Base-by-base conservation (phyloP, 2,329 filamentous ascomycete genomes). In the Microdochium bolleyi region DNA sequence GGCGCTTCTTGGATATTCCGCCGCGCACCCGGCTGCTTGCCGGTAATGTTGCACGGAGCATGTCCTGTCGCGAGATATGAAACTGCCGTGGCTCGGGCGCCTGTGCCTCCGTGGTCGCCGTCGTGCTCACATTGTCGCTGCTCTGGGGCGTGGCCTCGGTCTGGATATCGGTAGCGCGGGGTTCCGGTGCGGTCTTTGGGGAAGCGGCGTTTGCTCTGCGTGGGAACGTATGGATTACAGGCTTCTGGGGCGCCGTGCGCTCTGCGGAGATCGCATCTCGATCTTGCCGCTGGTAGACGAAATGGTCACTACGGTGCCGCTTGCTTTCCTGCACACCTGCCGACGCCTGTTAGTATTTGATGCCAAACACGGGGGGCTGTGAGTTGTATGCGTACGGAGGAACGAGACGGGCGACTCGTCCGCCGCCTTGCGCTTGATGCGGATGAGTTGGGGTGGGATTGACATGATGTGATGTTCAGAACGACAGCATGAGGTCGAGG, bases 371-470 rank as follows among this genome's bases (percentile, higher is more conserved):
- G 34, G 21, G 53, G 27, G 53, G 53, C 49, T 49, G 38, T 37
- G 51, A 49, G 50, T 16, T 54, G 22, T 49, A 51, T 50, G 68
- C 76, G 56, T 61, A 83, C 79, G 74, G 49, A 83, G 73, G 59
- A 79, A 80, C 51, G 78, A 74, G 50, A 83, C 75, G 3, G 79
- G 77, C 13, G 70, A 68, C 32, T 75, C 72, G 54, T 76, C 77
- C 50, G 73, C 75, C 41, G 78, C 76, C 68, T 83, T 83, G 61
- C 80, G 79, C 72, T 83, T 83, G 58, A 84, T 76, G 53, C 78
- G 76, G 65, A 84, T 83, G 49, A 79, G 68, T 55, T 80, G 75
- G 24, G 80, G 80, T 24, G 80, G 80, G 3, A 80, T 68, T 49
- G 79, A 80, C 79, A 83, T 83, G 52, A 49, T 52, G 57, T 25